Conservation (phyloP, 192 early-diverging fungal species). For the Powellomyces hirtus region DNA sequence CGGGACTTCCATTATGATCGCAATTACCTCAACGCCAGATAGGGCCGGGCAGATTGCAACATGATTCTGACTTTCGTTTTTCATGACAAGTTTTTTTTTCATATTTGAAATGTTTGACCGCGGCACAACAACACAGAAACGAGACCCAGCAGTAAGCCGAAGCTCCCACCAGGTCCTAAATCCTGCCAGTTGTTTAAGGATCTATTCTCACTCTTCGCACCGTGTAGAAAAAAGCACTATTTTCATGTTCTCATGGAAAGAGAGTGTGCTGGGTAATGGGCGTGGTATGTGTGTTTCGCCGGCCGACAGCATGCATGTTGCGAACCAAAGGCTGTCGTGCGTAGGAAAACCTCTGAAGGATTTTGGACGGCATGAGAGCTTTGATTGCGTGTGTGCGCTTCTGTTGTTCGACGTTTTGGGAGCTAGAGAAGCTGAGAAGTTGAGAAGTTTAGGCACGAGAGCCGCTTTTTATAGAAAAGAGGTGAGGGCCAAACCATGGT, state of each 20-base stretch:
- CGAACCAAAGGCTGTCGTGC: neutral
- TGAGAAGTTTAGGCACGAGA: neutral
- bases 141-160: neutral
- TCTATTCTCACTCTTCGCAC: neutral
- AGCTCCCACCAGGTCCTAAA: too few species aligned
- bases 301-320: neutral
- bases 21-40: too few species aligned
- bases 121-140: neutral
- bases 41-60: too few species aligned
- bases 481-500: too few species aligned
- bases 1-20: too few species aligned
- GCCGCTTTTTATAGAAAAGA: too few species aligned
- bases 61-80: too few species aligned
- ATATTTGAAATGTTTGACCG: neutral
- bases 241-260: neutral
- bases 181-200: neutral
- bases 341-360: neutral
- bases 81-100: too few species aligned
- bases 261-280: neutral
- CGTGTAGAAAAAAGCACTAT: conserved; percentile 2
- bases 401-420: neutral
- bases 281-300: neutral
- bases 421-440: neutral
- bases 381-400: neutral
- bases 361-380: neutral